phyloP scores from a whole-genome alignment of 2,329 filamentous ascomycete genomes.

The Ophiognomonia clavigignenti-juglandacearum region DNA sequence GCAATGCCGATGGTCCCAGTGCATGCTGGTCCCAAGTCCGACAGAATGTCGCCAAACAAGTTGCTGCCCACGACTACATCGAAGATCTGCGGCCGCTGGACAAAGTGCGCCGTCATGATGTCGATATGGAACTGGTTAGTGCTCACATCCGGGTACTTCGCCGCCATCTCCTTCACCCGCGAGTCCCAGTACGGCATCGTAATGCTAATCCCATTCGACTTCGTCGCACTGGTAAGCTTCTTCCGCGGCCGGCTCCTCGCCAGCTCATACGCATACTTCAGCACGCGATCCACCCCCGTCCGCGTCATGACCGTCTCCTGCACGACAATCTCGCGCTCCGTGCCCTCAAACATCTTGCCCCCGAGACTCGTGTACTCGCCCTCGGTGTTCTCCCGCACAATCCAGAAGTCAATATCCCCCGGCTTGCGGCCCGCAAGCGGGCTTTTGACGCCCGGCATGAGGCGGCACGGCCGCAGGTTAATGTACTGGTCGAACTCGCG shows the following conservation, averaged over 20 bases:
- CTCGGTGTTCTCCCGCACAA: conserved; percentile 60
- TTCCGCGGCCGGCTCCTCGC: conserved; percentile 50
- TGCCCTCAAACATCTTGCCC: conserved; percentile 53
- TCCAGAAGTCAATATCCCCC: conserved; percentile 60
- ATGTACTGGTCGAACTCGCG: conserved; percentile 65
- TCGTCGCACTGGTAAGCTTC: conserved; percentile 59
- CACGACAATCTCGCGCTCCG: conserved; percentile 53
- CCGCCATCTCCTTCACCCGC: conserved; percentile 46
- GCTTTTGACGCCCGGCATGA: conserved; percentile 55
- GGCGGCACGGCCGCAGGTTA: conserved; percentile 60
- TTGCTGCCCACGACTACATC: conserved; percentile 61
- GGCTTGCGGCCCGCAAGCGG: conserved; percentile 48
- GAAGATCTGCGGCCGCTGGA: conserved; percentile 49
- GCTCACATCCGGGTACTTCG: conserved; percentile 50
- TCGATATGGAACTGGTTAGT: conserved; percentile 62
- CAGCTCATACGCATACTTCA: conserved; percentile 57
- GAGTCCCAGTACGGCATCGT: conserved; percentile 65
- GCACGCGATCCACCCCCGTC: conserved; percentile 51
- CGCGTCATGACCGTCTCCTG: conserved; percentile 59
- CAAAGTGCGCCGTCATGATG: conserved; percentile 59
- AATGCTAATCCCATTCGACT: conserved; percentile 59
- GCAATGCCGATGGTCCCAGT: conserved; percentile 65
- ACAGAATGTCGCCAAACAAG: conserved; percentile 56
- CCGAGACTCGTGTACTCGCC: conserved; percentile 61
- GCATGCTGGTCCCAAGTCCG: conserved; percentile 58